A percentile compares a stretch with the other conserved stretches of the same genome.
Conservation (phyloP, 2,329 filamentous ascomycete species). For the Myriosclerotinia scirpicola region DNA sequence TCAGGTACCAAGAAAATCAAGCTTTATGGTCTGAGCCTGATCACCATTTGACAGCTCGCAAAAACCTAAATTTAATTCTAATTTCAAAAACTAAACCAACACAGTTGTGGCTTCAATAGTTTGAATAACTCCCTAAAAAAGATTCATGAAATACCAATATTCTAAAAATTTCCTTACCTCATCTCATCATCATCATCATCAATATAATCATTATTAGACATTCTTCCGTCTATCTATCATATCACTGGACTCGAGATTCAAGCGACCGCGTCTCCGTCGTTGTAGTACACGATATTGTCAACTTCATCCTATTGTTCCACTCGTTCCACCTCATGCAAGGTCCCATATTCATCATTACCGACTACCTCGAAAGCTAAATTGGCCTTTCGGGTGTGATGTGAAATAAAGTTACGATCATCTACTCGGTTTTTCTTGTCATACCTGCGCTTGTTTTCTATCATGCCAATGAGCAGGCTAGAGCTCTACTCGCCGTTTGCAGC, state of each 20-base stretch:
- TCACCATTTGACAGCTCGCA: constrained; percentile 1
- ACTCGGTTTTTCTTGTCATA: not conserved
- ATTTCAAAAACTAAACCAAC: not conserved
- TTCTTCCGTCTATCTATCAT: not conserved
- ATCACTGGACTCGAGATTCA: constrained; percentile 7
- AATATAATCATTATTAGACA: not conserved
- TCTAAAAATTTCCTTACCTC: constrained; percentile 9
- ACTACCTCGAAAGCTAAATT: constrained; percentile 17
- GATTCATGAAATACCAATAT: not conserved
- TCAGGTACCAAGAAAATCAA: constrained; percentile 13
- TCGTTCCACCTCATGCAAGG: constrained; percentile 17
- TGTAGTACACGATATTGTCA: constrained; percentile 19
- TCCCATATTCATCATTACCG: constrained; percentile 17
- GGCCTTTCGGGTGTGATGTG: constrained; percentile 20
- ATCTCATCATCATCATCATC: constrained; percentile 8
- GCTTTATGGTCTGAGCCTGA: not conserved
- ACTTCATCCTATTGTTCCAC: constrained; percentile 5
- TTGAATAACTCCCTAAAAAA: not conserved
- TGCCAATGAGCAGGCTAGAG: constrained; percentile 11
- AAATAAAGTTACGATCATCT: constrained; percentile 20
- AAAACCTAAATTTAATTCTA: not conserved
- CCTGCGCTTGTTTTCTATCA: constrained; percentile 6
- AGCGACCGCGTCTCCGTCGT: constrained; percentile 1
- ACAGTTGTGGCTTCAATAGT: constrained; percentile 21
- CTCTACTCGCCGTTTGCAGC: constrained; percentile 7